Base-by-base conservation (phyloP, 179 eudicot species). In the Silene vulgaris region DNA sequence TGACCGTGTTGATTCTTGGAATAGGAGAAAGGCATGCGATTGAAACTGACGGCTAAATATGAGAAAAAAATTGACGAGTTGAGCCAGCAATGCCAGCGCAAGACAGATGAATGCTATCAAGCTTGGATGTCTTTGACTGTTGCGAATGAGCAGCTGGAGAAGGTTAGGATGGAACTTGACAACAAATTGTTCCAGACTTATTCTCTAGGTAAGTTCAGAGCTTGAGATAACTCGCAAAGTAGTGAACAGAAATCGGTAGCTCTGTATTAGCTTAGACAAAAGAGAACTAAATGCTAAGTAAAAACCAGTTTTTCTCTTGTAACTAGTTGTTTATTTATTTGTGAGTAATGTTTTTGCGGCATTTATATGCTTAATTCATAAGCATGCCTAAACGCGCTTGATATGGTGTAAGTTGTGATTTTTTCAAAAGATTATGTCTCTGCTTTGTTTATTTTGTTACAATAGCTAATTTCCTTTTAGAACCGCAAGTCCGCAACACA, bases 51-150 rank as follows among this genome's bases (percentile, higher is more conserved):
- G 65, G 88, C 86, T 63, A 88, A 90, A 86, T 90, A 88, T 82
- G 90, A 95, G 87, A 92, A 92, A 88, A 86, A 82, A 80, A 90
- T 92, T 76, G 85, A 88, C 81, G 97, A 94, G 75, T 77, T 94
- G 77, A 88, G 78, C 70, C 82, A 80, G 69, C 89, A 82, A 83
- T 87, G 91, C 82, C 88, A 87, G 77, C 87, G 76, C 45, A 95
- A 92, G 90, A 84, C 91, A 64, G 94, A 92, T 78, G 99, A 95
- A 84, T 95, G 97, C 80, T 87, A 86, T 82, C 93, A 92, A 77
- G 97, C 97, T 75, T 95, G 99, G 99, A 90, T 95, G 99, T 95
- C 97, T 56, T 82, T 87, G 78, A 86, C 91, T 74, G 84, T 91
- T 45, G 90, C 97, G 70, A 92, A 88, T 71, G 89, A 90, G 79